Percentiles rank a stretch among this genome's conserved stretches.
These are phyloP conservation scores for Atkinsonella texensis DNA, from an alignment of 2,329 filamentous ascomycete species.

Conservation along the genomic window DNA sequence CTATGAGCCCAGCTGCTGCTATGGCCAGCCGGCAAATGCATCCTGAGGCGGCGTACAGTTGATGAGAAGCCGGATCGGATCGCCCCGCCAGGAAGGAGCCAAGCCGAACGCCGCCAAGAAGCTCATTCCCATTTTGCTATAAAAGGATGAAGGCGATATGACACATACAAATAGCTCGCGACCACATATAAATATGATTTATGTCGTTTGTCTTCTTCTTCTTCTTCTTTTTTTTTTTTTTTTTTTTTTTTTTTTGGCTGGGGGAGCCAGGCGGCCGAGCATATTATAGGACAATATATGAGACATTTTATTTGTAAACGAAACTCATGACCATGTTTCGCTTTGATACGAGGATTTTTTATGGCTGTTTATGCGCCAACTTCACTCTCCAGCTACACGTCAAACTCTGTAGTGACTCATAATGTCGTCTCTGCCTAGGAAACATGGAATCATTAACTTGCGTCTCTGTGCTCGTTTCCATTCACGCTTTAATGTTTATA, in stretches of 20 bases:
- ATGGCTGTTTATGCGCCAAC: background rate
- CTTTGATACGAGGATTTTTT: background rate
- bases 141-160: too few relatives aligned
- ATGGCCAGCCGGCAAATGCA: constrained; percentile 18
- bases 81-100: too few relatives aligned
- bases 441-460: too few relatives aligned
- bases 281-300: background rate
- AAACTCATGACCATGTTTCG: background rate
- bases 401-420: background rate
- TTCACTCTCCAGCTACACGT: background rate
- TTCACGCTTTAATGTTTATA: too few relatives aligned
- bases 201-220: too few relatives aligned
- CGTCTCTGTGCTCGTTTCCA: too few relatives aligned
- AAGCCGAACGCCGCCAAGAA: too few relatives aligned
- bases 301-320: background rate
- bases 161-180: too few relatives aligned
- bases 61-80: background rate
- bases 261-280: background rate
- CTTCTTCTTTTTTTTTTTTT: too few relatives aligned
- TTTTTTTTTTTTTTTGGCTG: too few relatives aligned
- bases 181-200: too few relatives aligned
- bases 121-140: too few relatives aligned
- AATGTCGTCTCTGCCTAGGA: background rate
- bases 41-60: constrained; percentile 23
- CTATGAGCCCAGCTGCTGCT: constrained; percentile 20